Evolutionary conservation across 2,329 filamentous ascomycete genomes (phyloP).

Genomic region (Alternaria rosae): DNA sequence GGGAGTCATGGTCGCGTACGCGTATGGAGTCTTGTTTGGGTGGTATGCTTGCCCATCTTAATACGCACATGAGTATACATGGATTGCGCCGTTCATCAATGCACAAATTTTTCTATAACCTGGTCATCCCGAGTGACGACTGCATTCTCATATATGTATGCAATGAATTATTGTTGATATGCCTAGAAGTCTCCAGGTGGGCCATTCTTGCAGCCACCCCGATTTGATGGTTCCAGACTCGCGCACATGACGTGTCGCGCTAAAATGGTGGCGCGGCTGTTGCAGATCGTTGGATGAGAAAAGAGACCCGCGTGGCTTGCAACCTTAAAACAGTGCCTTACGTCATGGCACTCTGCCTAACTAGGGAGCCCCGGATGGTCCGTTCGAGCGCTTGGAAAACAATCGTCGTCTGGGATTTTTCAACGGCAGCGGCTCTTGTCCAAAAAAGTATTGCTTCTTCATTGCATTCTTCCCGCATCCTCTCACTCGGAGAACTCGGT

Average conservation of each 20-base stretch:
- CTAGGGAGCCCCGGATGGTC: constrained; percentile 12
- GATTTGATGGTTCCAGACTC: constrained; percentile 6
- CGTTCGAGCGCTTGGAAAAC: constrained; percentile 16
- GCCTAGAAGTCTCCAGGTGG: background rate
- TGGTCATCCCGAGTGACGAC: background rate
- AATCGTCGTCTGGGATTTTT: constrained; percentile 4
- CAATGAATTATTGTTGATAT: background rate
- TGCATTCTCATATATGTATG: background rate
- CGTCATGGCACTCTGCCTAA: constrained; percentile 22
- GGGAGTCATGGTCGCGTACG: background rate
- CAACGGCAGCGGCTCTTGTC: background rate
- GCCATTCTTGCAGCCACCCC: background rate
- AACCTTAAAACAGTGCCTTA: constrained; percentile 26
- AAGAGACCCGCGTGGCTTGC: constrained; percentile 14
- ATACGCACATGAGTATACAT: background rate
- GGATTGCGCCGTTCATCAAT: background rate
- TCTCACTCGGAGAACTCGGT: background rate
- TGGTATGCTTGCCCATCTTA: background rate
- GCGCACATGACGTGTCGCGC: constrained; percentile 12
- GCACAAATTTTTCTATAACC: too few relatives aligned
- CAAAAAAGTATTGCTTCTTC: background rate
- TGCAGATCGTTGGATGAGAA: constrained; percentile 23
- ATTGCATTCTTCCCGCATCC: background rate
- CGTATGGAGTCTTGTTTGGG: background rate
- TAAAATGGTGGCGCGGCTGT: constrained; percentile 17